A percentile compares a stretch with the other conserved stretches of the same genome.
phyloP scores from a whole-genome alignment of 768 basidiomycete species.

The Naganishia vaughanmartiniae region DNA sequence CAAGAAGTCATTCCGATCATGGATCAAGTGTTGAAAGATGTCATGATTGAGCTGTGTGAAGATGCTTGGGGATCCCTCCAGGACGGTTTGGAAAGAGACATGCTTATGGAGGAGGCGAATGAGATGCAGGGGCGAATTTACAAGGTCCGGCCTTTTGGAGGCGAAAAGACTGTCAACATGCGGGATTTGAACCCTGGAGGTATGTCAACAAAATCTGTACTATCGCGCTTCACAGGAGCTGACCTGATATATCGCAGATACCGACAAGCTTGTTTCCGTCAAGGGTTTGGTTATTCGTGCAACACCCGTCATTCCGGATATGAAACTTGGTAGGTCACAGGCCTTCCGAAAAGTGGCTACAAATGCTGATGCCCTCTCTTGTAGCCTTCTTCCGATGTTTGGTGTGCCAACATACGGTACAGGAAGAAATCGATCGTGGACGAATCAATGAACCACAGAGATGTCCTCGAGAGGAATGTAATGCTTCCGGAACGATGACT shows the following conservation, averaged over 20 bases:
- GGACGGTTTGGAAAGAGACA: constrained; percentile 58
- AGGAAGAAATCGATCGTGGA: constrained; percentile 95
- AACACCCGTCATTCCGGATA: constrained; percentile 96
- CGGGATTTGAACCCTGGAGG: constrained; percentile 89
- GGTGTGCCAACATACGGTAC: constrained; percentile 92
- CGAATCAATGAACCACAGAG: constrained; percentile 88
- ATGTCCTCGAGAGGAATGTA: constrained; percentile 92
- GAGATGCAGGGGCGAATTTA: constrained; percentile 84
- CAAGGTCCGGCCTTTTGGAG: constrained; percentile 88
- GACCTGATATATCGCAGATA: constrained; percentile 61
- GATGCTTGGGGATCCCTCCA: constrained; percentile 60
- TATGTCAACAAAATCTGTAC: constrained; percentile 47
- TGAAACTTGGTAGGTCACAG: constrained; percentile 65
- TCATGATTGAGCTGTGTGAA: constrained; percentile 83
- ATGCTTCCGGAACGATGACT: constrained; percentile 80
- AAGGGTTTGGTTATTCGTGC: constrained; percentile 97
- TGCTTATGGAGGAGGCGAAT: constrained; percentile 70
- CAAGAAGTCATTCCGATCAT: constrained; percentile 96
- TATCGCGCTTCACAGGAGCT: not conserved
- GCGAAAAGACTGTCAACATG: constrained; percentile 74
- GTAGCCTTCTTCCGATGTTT: constrained; percentile 95
- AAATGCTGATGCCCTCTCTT: constrained; percentile 1
- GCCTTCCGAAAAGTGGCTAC: not conserved
- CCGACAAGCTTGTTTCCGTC: constrained; percentile 93
- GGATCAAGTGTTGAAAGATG: constrained; percentile 92